Percentiles rank a stretch among this genome's conserved stretches.
These are phyloP conservation scores for Ustilago loliicola DNA, from an alignment of 1,284 basidiomycete species.

Conservation along the genomic window DNA sequence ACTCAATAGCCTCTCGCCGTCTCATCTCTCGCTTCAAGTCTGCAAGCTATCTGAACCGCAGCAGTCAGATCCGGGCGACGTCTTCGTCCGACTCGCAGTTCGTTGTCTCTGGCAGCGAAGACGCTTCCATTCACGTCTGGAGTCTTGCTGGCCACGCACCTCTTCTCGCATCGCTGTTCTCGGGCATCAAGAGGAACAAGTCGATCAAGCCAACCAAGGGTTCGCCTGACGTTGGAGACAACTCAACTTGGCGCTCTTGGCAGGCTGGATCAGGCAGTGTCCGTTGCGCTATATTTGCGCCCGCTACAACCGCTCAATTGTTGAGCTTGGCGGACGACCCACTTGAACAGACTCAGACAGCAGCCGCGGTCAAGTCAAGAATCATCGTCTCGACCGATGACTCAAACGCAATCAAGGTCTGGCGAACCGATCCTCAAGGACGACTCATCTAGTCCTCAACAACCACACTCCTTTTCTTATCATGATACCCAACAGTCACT, in stretches of 20 bases:
- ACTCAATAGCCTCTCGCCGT: slow-evolving; percentile 61
- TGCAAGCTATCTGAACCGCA: slow-evolving; percentile 55
- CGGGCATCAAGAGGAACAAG: slow-evolving; percentile 38
- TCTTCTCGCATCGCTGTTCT: slow-evolving; percentile 13
- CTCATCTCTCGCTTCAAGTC: slow-evolving; percentile 59
- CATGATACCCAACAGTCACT: not conserved
- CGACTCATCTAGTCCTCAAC: slow-evolving; percentile 16
- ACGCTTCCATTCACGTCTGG: slow-evolving; percentile 67
- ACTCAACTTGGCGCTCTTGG: slow-evolving; percentile 47
- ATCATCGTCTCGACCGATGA: slow-evolving; percentile 62
- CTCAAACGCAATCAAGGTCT: slow-evolving; percentile 39
- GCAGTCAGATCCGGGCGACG: slow-evolving; percentile 68
- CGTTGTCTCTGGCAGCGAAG: slow-evolving; percentile 70
- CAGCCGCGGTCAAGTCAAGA: slow-evolving; percentile 10
- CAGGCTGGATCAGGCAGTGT: slow-evolving; percentile 47
- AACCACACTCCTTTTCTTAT: not conserved
- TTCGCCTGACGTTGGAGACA: slow-evolving; percentile 15
- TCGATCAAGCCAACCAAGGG: slow-evolving; percentile 14
- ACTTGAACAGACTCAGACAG: slow-evolving; percentile 9
- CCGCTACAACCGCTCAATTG: slow-evolving; percentile 30
- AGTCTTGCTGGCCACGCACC: slow-evolving; percentile 31
- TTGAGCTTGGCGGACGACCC: slow-evolving; percentile 48
- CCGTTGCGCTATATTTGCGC: slow-evolving; percentile 58
- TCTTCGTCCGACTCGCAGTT: slow-evolving; percentile 65
- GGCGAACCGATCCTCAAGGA: slow-evolving; percentile 50